These are phyloP conservation scores for Protomyces macrosporus DNA, from an alignment of 1,139 yeast genomes.

Conservation along the genomic window DNA sequence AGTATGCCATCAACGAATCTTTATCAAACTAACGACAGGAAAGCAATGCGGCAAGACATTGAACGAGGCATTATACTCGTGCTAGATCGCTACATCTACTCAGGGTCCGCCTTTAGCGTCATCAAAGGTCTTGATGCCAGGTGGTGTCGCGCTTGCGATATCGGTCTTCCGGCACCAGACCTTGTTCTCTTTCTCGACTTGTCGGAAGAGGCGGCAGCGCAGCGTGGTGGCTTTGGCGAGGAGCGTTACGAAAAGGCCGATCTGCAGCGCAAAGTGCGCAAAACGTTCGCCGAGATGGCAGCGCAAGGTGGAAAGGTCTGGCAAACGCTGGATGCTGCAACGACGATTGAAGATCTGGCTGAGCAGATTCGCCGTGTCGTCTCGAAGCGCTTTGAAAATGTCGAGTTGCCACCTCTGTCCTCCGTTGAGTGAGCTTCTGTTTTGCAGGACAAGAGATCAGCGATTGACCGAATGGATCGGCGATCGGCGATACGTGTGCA, in stretches of 20 bases:
- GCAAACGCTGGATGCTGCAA: conserved; percentile 55
- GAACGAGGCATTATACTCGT: conserved; percentile 56
- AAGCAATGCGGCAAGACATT: not conserved
- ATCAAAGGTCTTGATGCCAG: conserved; percentile 68
- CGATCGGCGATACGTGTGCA: too few species aligned
- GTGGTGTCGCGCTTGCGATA: conserved; percentile 80
- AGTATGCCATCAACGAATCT: conserved; percentile 44
- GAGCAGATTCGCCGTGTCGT: conserved; percentile 34
- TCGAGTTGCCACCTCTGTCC: not conserved
- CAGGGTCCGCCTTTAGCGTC: conserved; percentile 86
- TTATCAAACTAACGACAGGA: not conserved
- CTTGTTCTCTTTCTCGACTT: conserved; percentile 70
- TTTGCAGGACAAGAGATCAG: too few species aligned
- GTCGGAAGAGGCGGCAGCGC: conserved; percentile 46
- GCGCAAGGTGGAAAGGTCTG: conserved; percentile 36
- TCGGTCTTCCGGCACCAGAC: conserved; percentile 85
- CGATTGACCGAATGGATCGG: too few species aligned
- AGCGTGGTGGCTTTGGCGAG: conserved; percentile 79
- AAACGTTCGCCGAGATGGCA: conserved; percentile 46
- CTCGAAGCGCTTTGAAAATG: not conserved
- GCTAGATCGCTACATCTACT: conserved; percentile 81
- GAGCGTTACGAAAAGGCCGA: conserved; percentile 77
- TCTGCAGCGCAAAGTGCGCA: conserved; percentile 66
- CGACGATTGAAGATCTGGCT: conserved; percentile 54
- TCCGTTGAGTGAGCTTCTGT: not conserved